Evolutionary conservation across 495 filamentous ascomycete genomes (phyloP).

Genomic region (Parachaetomium inaequale): DNA sequence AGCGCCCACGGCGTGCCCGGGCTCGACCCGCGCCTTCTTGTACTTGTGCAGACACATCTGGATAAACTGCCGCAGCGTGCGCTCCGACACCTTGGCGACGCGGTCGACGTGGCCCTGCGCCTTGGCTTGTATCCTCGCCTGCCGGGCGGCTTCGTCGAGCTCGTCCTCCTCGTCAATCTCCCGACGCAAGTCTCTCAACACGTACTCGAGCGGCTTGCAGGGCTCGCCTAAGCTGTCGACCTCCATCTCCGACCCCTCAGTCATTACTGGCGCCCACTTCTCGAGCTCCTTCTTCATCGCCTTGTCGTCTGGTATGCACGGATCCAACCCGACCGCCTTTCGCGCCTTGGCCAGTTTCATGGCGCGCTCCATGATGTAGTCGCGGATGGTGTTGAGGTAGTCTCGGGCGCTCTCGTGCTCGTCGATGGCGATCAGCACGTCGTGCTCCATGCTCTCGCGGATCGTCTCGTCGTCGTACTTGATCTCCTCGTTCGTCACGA

Average conservation of each 20-base stretch:
- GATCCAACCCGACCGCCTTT: conserved; percentile 39
- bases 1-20: conserved; percentile 95
- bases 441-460: conserved; percentile 40
- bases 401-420: conserved; percentile 79
- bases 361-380: conserved; percentile 56
- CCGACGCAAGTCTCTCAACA: conserved; percentile 6
- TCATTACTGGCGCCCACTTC: conserved; percentile 20
- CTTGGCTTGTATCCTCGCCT: conserved; percentile 5
- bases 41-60: conserved; percentile 83
- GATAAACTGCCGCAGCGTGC: conserved; percentile 71
- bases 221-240: conserved; percentile 5
- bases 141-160: conserved; percentile 1
- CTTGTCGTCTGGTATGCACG: conserved; percentile 24
- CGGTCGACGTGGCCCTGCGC: conserved; percentile 52
- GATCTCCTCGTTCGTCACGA: conserved; percentile 48
- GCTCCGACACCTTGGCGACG: conserved; percentile 74
- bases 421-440: conserved; percentile 55
- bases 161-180: conserved; percentile 12
- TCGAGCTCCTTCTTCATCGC: conserved; percentile 15
- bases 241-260: conserved; percentile 8
- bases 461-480: conserved; percentile 63
- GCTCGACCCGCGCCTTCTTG: conserved; percentile 81
- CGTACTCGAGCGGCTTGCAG: conserved; percentile 8
- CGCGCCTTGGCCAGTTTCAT: conserved; percentile 50
- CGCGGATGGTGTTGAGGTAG: conserved; percentile 73